phyloP scores from a whole-genome alignment of 164 flowering plant species.

The Kalanchoe fedtschenkoi region DNA sequence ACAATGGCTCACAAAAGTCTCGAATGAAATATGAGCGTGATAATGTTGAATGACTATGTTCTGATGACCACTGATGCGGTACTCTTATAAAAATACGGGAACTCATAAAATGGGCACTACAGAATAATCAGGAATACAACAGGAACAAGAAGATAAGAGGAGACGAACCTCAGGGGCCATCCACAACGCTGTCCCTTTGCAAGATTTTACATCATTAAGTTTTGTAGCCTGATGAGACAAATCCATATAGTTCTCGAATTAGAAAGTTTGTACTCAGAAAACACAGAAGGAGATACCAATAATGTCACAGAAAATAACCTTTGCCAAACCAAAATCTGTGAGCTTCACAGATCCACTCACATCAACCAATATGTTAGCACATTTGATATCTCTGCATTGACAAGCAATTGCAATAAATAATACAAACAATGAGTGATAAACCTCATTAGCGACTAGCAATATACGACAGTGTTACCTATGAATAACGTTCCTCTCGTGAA shows the following conservation, averaged over 20 bases:
- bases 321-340: conserved; percentile 40
- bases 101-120: not conserved
- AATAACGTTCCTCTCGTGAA: conserved; percentile 48
- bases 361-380: conserved; percentile 39
- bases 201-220: conserved; percentile 31
- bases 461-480: conserved; percentile 36
- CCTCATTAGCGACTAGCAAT: not conserved
- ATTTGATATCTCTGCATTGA: conserved; percentile 30
- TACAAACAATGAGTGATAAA: not conserved
- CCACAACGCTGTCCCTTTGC: conserved; percentile 34
- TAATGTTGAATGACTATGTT: no score
- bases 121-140: not conserved
- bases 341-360: conserved; percentile 31
- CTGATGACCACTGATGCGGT: no score
- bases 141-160: not conserved
- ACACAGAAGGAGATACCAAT: not conserved
- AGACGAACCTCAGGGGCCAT: conserved; percentile 37
- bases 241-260: not conserved
- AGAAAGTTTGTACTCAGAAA: not conserved
- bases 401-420: not conserved
- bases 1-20: no score
- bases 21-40: no score
- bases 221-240: conserved; percentile 24
- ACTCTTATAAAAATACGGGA: no score
- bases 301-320: conserved; percentile 12